Percentiles rank a stretch among this genome's conserved stretches.
Conservation (phyloP, 169 alveolate genomes). For the Plasmodium fragile region DNA sequence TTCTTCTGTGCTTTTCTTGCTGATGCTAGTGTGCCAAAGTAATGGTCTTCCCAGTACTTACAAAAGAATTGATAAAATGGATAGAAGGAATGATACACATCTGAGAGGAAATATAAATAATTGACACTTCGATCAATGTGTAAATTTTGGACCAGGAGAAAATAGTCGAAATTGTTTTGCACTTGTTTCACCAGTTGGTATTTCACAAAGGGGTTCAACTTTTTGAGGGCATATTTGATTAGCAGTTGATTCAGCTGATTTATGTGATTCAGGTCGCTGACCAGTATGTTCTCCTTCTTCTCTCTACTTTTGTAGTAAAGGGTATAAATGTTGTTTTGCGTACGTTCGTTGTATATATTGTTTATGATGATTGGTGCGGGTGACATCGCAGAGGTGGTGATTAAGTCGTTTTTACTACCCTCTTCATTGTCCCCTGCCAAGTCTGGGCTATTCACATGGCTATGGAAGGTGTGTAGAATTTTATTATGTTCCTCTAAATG, state of each 20-base stretch:
- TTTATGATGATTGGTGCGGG: constrained; percentile 23
- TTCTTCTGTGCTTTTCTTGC: background rate
- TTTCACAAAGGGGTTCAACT: constrained; percentile 27
- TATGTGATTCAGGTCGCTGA: background rate
- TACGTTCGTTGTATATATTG: constrained; percentile 24
- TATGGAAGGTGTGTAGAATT: background rate
- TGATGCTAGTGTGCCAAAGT: background rate
- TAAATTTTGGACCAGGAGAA: constrained; percentile 55
- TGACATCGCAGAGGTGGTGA: background rate
- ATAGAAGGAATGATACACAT: constrained; percentile 50
- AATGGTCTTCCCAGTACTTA: constrained; percentile 48
- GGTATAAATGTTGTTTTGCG: constrained; percentile 44
- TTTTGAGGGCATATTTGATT: constrained; percentile 28
- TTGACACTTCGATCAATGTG: constrained; percentile 40
- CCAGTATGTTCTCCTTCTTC: constrained; percentile 20
- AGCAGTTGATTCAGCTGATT: constrained; percentile 15
- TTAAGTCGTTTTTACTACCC: background rate
- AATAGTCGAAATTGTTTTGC: constrained; percentile 35
- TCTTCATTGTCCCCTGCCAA: background rate
- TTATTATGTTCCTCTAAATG: background rate
- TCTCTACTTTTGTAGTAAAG: constrained; percentile 49
- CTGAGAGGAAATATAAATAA: constrained; percentile 44
- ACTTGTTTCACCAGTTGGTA: constrained; percentile 19
- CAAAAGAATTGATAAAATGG: constrained; percentile 62
- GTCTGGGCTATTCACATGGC: background rate